Base-by-base conservation (phyloP, 495 filamentous ascomycete species). In the Trichodelitschia bisporula region DNA sequence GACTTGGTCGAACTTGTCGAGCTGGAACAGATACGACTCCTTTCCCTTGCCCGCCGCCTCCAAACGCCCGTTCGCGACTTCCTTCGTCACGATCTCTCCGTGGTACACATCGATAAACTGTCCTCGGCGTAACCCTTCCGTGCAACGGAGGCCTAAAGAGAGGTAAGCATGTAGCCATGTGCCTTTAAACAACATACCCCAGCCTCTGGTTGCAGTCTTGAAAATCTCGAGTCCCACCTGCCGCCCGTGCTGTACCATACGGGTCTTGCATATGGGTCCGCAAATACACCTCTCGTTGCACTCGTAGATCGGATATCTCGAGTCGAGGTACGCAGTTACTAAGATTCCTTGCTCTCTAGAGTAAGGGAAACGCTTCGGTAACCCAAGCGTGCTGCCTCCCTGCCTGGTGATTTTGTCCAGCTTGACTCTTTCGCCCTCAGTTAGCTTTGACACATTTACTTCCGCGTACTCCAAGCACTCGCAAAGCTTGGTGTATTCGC, bases 51-150 rank as follows among this genome's bases (percentile, higher is more conserved):
- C 46, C 35, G 47, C 48, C 17, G 61, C 56, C 1, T 44, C 50
- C 17, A 79, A 71, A 4, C 86, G 69, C 2, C 51, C 40, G 15
- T 70, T 61, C 2, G 83, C 74, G 44, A 72, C 69, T 6, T 62
- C 47, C 15, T 61, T 55, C 0, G 74, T 78, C 36, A 95, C 74
- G 16, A 92, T 64, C 45, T 95, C 84, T 1, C 84, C 84, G 10
- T 79, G 67, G 37, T 95, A 95, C 14, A 64, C 62, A 42, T 89
- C 84, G 31, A 95, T 66, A 40, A 89, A 93, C 41, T 89, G 75
- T 4, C 84, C 84, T 30, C 61, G 57, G 33, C 61, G 55, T 15
- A 97, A 66, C 15, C 64, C 50, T 9, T 72, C 59, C 0, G 58
- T 61, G 25, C 69, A 79, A 6, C 70, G 61, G 1, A 95, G 63